A percentile compares a stretch with the other conserved stretches of the same genome.
phyloP scores from a whole-genome alignment of 2,329 filamentous ascomycete species.

The Verticillium albo-atrum region DNA sequence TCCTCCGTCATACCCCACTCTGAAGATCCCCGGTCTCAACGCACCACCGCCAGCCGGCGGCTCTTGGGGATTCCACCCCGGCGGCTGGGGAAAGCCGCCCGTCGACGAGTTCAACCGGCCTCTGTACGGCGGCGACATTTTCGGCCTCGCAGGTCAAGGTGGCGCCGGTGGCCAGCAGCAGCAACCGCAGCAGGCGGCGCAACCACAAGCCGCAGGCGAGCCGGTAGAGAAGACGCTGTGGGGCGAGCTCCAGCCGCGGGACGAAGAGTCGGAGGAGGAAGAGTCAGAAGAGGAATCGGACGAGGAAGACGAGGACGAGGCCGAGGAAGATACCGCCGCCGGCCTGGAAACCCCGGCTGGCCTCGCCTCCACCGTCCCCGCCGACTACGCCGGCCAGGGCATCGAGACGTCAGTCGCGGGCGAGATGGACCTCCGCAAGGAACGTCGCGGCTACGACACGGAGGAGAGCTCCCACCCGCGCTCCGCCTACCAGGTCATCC shows the following conservation, averaged over 20 bases:
- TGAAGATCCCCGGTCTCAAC: slow-evolving; percentile 92
- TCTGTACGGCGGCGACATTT: slow-evolving; percentile 90
- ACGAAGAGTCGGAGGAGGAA: slow-evolving; percentile 71
- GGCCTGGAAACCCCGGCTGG: slow-evolving; percentile 80
- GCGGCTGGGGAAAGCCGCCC: slow-evolving; percentile 93
- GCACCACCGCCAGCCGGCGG: slow-evolving; percentile 85
- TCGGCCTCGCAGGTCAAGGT: slow-evolving; percentile 62
- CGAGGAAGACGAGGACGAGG: slow-evolving; percentile 41
- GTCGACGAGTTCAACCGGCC: slow-evolving; percentile 90
- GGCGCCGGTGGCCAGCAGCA: slow-evolving; percentile 16
- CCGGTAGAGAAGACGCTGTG: slow-evolving; percentile 83
- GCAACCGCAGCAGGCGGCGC: slow-evolving; percentile 28
- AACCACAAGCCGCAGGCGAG: slow-evolving; percentile 54
- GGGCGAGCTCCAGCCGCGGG: slow-evolving; percentile 83
- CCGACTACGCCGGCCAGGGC: slow-evolving; percentile 69
- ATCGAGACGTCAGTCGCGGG: slow-evolving; percentile 71
- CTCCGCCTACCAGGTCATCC: slow-evolving; percentile 83
- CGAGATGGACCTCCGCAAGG: slow-evolving; percentile 89
- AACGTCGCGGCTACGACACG: slow-evolving; percentile 78
- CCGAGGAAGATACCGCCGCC: slow-evolving; percentile 58
- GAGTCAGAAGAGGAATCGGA: slow-evolving; percentile 54
- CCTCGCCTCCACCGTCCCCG: slow-evolving; percentile 73
- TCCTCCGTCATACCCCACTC: slow-evolving; percentile 89
- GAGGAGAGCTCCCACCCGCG: slow-evolving; percentile 73
- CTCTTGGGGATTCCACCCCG: slow-evolving; percentile 91